Percentiles rank a stretch among this genome's conserved stretches.
These are phyloP conservation scores for Camellia lanceoleosa DNA, from an alignment of 148 eudicot genomes.

Conservation along the genomic window DNA sequence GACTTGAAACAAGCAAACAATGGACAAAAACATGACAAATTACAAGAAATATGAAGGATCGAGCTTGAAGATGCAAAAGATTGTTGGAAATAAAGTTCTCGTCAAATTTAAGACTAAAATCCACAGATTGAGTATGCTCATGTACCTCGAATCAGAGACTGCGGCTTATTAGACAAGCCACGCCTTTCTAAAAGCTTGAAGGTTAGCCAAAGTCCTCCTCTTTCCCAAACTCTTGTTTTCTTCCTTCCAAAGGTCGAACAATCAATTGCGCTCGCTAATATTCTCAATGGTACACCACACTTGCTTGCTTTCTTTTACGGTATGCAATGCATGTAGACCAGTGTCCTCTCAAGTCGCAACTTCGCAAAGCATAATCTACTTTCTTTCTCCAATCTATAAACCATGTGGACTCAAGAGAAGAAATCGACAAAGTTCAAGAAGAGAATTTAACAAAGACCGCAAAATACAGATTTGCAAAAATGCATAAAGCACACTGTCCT, in stretches of 20 bases:
- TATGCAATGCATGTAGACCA: constrained; percentile 32
- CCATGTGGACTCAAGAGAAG: constrained; percentile 51
- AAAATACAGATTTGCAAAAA: neutral
- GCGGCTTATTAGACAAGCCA: constrained; percentile 84
- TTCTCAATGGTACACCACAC: constrained; percentile 48
- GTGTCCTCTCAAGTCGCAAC: constrained; percentile 23
- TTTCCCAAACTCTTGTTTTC: constrained; percentile 63
- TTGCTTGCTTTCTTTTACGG: constrained; percentile 50
- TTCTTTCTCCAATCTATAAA: constrained; percentile 52
- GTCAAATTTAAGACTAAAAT: neutral
- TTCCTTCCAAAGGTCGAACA: constrained; percentile 72
- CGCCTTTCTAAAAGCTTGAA: constrained; percentile 63
- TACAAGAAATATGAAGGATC: neutral
- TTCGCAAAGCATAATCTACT: constrained; percentile 33
- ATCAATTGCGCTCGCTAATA: constrained; percentile 54
- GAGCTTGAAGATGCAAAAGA: neutral
- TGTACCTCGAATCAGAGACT: constrained; percentile 57
- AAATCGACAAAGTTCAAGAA: constrained; percentile 5
- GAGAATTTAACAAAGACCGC: neutral
- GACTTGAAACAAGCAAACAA: neutral
- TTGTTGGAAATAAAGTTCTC: neutral
- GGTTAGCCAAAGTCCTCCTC: constrained; percentile 64
- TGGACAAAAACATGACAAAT: neutral
- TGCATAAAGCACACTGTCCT: constrained; percentile 34
- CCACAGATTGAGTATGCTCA: neutral